Evolutionary conservation across 2,329 filamentous ascomycete species (phyloP).

Genomic region (Parasarocladium wereldwijsianum): DNA sequence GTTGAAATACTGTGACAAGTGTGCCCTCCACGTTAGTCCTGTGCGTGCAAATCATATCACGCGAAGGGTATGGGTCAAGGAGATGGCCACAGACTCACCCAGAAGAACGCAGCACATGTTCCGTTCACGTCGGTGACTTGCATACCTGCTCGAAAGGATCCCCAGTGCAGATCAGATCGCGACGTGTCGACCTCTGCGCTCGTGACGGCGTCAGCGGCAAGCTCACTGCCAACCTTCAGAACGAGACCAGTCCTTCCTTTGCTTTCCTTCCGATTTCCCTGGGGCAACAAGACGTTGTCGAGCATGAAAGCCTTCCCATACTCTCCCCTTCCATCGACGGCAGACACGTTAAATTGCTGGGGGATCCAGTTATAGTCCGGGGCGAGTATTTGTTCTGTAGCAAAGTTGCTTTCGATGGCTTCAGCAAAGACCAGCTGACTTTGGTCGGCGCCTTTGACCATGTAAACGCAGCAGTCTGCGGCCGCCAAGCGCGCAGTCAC

Average conservation of each 20-base stretch:
- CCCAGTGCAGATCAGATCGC: constrained; percentile 50
- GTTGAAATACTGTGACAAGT: constrained; percentile 48
- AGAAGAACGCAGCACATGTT: constrained; percentile 70
- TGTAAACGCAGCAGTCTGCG: constrained; percentile 62
- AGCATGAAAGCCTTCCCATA: constrained; percentile 50
- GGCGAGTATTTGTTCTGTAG: constrained; percentile 33
- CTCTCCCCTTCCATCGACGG: constrained; percentile 40
- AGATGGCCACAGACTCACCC: too few species aligned
- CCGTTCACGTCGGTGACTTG: constrained; percentile 45
- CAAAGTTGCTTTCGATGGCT: constrained; percentile 57
- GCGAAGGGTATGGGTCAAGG: too few species aligned
- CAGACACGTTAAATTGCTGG: constrained; percentile 52
- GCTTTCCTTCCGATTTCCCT: constrained; percentile 27
- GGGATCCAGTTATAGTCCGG: constrained; percentile 46
- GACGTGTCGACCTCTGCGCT: constrained; percentile 49
- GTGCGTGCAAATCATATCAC: too few species aligned
- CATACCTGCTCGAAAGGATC: constrained; percentile 54
- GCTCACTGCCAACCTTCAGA: constrained; percentile 34
- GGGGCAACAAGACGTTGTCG: constrained; percentile 38
- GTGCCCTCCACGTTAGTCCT: not conserved
- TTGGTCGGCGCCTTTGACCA: constrained; percentile 28
- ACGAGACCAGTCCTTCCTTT: constrained; percentile 37
- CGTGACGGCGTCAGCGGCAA: constrained; percentile 37
- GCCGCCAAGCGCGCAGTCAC: constrained; percentile 8
- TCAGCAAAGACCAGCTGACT: constrained; percentile 46